phyloP scores from a whole-genome alignment of 2,329 filamentous ascomycete genomes.

The Waltergamsia citrina region DNA sequence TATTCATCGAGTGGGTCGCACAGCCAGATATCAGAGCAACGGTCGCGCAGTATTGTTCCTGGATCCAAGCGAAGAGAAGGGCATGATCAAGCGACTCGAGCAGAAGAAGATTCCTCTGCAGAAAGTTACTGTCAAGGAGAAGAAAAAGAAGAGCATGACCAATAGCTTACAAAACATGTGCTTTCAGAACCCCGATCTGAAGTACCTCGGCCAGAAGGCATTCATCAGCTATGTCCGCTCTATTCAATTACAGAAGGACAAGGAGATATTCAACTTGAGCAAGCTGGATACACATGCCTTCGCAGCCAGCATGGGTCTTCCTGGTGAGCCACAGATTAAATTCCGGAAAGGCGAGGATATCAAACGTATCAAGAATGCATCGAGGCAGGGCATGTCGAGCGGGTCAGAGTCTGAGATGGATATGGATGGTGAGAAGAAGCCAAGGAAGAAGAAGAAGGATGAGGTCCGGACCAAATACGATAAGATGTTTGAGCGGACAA shows the following conservation, averaged over 20 bases:
- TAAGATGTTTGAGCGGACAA: conserved; percentile 94
- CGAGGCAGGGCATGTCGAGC: conserved; percentile 56
- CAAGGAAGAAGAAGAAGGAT: conserved; percentile 52
- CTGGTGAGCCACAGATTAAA: conserved; percentile 86
- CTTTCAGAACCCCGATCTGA: conserved; percentile 88
- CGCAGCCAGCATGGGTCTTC: conserved; percentile 76
- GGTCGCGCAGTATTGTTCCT: conserved; percentile 86
- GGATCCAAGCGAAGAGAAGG: conserved; percentile 82
- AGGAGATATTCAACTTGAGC: conserved; percentile 80
- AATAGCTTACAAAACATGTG: conserved; percentile 88
- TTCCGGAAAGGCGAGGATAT: conserved; percentile 85
- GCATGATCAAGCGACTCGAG: conserved; percentile 79
- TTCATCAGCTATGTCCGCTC: conserved; percentile 87
- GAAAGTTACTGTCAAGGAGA: conserved; percentile 75
- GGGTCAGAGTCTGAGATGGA: conserved; percentile 49
- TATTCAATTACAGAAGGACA: conserved; percentile 81
- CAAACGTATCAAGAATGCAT: conserved; percentile 80
- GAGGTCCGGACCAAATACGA: conserved; percentile 90
- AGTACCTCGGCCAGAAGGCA: conserved; percentile 92
- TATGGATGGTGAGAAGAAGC: conserved; percentile 35
- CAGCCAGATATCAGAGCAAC: conserved; percentile 83
- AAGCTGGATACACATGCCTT: conserved; percentile 79
- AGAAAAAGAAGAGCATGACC: conserved; percentile 81
- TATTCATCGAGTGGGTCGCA: conserved; percentile 90
- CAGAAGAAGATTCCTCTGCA: conserved; percentile 86